Base-by-base conservation (phyloP, 768 basidiomycete genomes). In the Xerocomus brunneocitrinus region DNA sequence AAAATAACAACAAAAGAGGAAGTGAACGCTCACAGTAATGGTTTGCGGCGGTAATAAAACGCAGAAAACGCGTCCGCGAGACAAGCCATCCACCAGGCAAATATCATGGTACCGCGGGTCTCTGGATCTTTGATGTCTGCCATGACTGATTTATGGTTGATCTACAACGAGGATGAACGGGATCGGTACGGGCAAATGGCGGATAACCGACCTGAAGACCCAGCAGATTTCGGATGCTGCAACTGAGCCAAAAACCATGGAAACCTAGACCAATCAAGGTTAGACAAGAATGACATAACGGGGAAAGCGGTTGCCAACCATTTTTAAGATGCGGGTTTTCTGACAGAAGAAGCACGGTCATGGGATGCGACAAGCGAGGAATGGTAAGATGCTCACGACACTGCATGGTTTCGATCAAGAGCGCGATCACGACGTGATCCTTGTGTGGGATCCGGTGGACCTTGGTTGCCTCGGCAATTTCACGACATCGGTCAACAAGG, bases 1-100 rank as follows among this genome's bases (percentile, higher is more conserved):
- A 39, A 47, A 36, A 49, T 41, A 35, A 53, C 5, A 24, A 46
- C 39, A 2, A 34, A 55, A 51, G 43, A 14, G 44, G 55, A 45
- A 44, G 24, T 16, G 38, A 32, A 42, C 38, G 68, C 80, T 61
- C 61, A 83, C 74, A 94, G 74, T 61, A 87, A 77, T 7, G 91
- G 91, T 70, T 92, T 91, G 57, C 86, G 79, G 56, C 91, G 82
- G 72, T 92, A 91, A 69, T 91, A 93, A 31, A 84, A 83, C 30
- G 90, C 81, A 27, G 83, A 82, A 71, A 87, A 91, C 7, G 91
- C 89, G 63, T 97, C 94, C 32, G 81, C 78, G 43, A 93, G 74
- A 68, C 87, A 89, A 8, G 91, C 85, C 82, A 93, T 88, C 91
- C 93, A 95, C 87, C 92, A 94, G 1, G 91, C 87, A 64, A 91